These are phyloP conservation scores for Akanthomyces dipterigenus DNA, from an alignment of 2,329 filamentous ascomycete genomes.

Conservation along the genomic window DNA sequence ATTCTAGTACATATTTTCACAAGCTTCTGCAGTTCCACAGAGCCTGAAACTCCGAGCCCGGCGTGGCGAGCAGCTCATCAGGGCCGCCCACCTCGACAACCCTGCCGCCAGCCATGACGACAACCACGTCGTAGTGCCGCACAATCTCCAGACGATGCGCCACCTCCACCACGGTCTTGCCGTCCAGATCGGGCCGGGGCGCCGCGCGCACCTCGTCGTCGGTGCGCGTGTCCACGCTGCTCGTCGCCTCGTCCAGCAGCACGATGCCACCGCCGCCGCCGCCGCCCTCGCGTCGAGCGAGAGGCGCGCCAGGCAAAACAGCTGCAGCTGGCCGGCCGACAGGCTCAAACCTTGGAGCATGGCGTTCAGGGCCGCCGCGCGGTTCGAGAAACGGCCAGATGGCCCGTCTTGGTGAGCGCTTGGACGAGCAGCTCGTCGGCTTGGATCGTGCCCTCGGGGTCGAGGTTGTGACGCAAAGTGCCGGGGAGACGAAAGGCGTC, in stretches of 20 bases:
- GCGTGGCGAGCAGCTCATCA: conserved; percentile 16
- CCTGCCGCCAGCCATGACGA: conserved; percentile 22
- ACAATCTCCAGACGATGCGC: conserved; percentile 24
- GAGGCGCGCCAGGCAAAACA: conserved; percentile 42
- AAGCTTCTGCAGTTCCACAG: conserved; percentile 16
- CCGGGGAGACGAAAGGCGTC: conserved; percentile 40
- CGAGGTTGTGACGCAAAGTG: conserved; percentile 41
- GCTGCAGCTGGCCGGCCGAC: conserved; percentile 39
- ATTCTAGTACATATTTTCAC: neutral
- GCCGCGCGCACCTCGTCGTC: conserved; percentile 21
- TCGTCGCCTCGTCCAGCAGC: conserved; percentile 27
- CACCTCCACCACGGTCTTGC: conserved; percentile 24
- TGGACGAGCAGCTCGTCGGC: conserved; percentile 32
- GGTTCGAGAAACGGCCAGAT: conserved; percentile 33
- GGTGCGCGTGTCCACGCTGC: conserved; percentile 24
- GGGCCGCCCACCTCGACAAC: conserved; percentile 22
- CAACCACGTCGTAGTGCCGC: conserved; percentile 20
- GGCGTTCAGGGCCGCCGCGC: conserved; percentile 30
- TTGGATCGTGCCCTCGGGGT: conserved; percentile 27
- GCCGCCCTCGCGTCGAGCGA: conserved; percentile 25
- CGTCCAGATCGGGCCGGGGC: conserved; percentile 17
- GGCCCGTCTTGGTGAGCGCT: conserved; percentile 36
- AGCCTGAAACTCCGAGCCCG: conserved; percentile 17
- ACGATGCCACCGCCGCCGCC: conserved; percentile 22
- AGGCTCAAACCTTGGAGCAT: conserved; percentile 26